Percentiles rank a stretch among this genome's conserved stretches.
Conservation (phyloP, 1,284 basidiomycete genomes). For the Trichosporon asahii region DNA sequence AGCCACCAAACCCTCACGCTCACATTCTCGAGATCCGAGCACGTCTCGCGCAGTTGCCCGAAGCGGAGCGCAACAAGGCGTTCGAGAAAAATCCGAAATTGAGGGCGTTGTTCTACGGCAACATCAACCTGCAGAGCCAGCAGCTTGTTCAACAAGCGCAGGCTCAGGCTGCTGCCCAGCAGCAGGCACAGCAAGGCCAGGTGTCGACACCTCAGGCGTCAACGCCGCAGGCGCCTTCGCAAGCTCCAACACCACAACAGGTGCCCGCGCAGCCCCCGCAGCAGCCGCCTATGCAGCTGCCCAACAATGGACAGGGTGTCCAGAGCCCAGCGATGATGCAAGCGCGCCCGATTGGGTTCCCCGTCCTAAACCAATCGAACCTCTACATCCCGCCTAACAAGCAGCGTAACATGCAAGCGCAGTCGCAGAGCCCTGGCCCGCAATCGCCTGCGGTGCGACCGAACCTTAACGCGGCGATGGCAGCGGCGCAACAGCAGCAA, state of each 20-base stretch:
- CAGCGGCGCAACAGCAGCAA: slow-evolving; percentile 8
- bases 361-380: slow-evolving; percentile 28
- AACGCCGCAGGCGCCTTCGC: neutral
- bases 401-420: slow-evolving; percentile 30
- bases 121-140: slow-evolving; percentile 21
- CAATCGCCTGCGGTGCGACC: slow-evolving; percentile 32
- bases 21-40: slow-evolving; percentile 30
- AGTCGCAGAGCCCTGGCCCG: neutral
- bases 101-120: slow-evolving; percentile 31
- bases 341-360: slow-evolving; percentile 22
- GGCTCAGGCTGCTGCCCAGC: neutral
- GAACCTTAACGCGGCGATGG: slow-evolving; percentile 7
- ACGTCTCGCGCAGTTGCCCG: slow-evolving; percentile 34
- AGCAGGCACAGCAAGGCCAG: neutral
- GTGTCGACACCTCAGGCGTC: slow-evolving; percentile 4
- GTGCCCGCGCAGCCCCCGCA: slow-evolving; percentile 14
- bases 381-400: slow-evolving; percentile 42
- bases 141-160: slow-evolving; percentile 16
- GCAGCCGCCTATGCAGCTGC: slow-evolving; percentile 15
- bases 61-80: slow-evolving; percentile 34
- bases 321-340: slow-evolving; percentile 22
- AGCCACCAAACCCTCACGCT: slow-evolving; percentile 15
- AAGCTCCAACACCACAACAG: slow-evolving; percentile 7
- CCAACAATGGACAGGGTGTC: neutral
- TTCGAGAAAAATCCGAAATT: slow-evolving; percentile 39